Evolutionary conservation across 2,329 filamentous ascomycete species (phyloP).

Genomic region (Scedosporium apiospermum): DNA sequence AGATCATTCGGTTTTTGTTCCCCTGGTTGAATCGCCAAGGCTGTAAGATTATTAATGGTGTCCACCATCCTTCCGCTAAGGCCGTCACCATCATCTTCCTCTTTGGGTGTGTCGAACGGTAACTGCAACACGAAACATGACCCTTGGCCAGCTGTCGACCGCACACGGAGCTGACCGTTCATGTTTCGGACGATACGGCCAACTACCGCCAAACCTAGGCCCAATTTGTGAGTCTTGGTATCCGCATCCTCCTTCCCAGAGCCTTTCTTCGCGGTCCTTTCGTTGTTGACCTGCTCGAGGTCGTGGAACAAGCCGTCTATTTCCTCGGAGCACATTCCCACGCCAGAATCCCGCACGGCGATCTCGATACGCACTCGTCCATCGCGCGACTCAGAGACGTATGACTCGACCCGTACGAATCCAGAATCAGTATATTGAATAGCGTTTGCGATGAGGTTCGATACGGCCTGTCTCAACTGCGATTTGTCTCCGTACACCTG

Average conservation of each 20-base stretch:
- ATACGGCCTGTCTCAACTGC: conserved; percentile 70
- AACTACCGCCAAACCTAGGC: conserved; percentile 81
- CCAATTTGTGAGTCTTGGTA: conserved; percentile 43
- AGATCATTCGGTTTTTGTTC: not conserved
- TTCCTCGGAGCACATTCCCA: conserved; percentile 56
- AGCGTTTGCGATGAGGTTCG: conserved; percentile 77
- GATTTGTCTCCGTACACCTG: conserved; percentile 71
- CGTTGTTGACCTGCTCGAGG: conserved; percentile 46
- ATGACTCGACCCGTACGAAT: conserved; percentile 60
- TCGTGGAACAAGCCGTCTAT: conserved; percentile 49
- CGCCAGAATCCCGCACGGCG: conserved; percentile 64
- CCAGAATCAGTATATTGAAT: conserved; percentile 66
- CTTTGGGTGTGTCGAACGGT: conserved; percentile 56
- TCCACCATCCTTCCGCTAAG: not conserved
- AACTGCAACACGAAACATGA: conserved; percentile 75
- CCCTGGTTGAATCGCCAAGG: not conserved
- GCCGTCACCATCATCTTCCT: conserved; percentile 17
- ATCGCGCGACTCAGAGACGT: conserved; percentile 44
- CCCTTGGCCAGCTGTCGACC: conserved; percentile 73
- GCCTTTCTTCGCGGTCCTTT: conserved; percentile 24
- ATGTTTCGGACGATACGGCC: conserved; percentile 80
- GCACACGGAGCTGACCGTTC: conserved; percentile 77
- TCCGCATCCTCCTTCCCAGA: conserved; percentile 18
- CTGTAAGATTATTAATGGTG: too few relatives aligned
- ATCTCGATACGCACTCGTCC: conserved; percentile 61